Evolutionary conservation across 495 filamentous ascomycete genomes (phyloP).

Genomic region (Neurospora sp.): DNA sequence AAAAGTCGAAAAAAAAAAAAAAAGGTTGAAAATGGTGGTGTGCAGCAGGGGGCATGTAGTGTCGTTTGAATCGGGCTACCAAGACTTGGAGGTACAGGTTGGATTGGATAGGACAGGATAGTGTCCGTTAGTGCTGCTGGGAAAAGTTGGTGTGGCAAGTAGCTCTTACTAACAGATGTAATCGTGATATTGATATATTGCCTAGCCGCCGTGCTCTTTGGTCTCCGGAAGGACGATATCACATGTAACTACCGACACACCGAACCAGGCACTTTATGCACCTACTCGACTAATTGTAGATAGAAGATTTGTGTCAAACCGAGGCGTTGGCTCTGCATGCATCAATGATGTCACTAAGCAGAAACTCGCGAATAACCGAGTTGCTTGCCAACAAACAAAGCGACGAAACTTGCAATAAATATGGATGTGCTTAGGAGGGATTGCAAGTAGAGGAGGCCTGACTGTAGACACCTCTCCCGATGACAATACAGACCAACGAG

Average conservation of each 20-base stretch:
- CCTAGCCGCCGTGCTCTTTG: no score
- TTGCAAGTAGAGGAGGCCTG: background rate
- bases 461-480: background rate
- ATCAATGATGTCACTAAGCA: background rate
- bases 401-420: background rate
- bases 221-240: no score
- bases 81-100: background rate
- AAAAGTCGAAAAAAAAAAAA: background rate
- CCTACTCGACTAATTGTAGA: background rate
- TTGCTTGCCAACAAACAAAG: background rate
- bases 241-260: no score
- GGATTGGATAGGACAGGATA: background rate
- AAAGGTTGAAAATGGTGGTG: background rate
- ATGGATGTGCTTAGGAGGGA: background rate
- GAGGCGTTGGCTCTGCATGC: background rate
- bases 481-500: no score
- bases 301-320: background rate
- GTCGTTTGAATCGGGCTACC: background rate
- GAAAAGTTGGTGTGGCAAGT: no score
- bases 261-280: background rate
- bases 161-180: no score
- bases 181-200: no score
- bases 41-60: no score
- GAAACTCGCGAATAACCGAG: background rate
- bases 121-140: background rate